phyloP scores from a whole-genome alignment of 2,329 filamentous ascomycete species.

The Hymenoscyphus scutula region DNA sequence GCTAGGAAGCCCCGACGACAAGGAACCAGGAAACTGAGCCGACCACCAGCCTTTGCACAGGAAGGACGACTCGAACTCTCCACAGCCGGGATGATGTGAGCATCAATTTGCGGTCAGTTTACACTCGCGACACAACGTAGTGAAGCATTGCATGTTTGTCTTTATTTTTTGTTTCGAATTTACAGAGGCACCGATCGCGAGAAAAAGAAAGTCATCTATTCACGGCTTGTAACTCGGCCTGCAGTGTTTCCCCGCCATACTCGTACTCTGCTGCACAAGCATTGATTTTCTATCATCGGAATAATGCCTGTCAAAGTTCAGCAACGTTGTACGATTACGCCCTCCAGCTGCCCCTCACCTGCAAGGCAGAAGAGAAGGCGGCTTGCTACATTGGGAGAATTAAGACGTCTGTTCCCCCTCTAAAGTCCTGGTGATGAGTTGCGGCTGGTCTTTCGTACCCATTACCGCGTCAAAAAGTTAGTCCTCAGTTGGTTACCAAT shows the following conservation, averaged over 20 bases:
- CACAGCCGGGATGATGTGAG: constrained; percentile 4
- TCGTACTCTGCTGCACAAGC: too few relatives aligned
- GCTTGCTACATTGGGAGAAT: constrained; percentile 8
- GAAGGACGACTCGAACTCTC: constrained; percentile 6
- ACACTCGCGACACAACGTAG: background rate
- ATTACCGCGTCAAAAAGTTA: background rate
- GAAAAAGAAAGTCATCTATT: too few relatives aligned
- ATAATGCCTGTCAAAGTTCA: background rate
- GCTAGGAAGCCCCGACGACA: constrained; percentile 6
- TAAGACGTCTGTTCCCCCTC: background rate
- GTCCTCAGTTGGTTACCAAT: constrained; percentile 1
- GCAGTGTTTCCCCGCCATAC: background rate
- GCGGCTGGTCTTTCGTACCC: constrained; percentile 1
- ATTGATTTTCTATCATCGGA: background rate
- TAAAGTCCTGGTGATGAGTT: constrained; percentile 6
- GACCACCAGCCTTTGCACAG: background rate
- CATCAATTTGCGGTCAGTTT: background rate
- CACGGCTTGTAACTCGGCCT: background rate
- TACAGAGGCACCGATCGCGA: background rate
- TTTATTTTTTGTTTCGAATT: too few relatives aligned
- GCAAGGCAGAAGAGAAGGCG: constrained; percentile 8
- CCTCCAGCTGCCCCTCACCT: background rate
- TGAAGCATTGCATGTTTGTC: background rate
- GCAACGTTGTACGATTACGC: constrained; percentile 2
- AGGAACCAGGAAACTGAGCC: background rate